These are phyloP conservation scores for Lactarius vividus DNA, from an alignment of 768 basidiomycete species.

Conservation along the genomic window DNA sequence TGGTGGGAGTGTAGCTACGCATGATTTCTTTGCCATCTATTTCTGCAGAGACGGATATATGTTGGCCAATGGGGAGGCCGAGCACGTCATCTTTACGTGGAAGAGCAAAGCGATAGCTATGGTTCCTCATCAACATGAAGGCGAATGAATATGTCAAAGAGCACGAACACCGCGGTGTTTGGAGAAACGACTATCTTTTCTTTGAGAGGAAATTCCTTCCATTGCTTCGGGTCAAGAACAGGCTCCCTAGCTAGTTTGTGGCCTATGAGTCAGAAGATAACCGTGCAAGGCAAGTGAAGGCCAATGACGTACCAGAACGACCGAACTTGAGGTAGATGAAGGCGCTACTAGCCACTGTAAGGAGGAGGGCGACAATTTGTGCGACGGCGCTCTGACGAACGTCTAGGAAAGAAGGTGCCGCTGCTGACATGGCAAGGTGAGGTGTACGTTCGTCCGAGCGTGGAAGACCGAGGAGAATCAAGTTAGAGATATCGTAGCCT, in stretches of 20 bases:
- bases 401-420: slow-evolving; percentile 31
- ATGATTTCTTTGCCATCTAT: slow-evolving; percentile 88
- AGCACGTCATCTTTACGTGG: slow-evolving; percentile 73
- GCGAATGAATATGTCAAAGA: slow-evolving; percentile 5
- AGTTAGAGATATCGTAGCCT: slow-evolving; percentile 54
- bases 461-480: slow-evolving; percentile 64
- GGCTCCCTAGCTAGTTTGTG: slow-evolving; percentile 56
- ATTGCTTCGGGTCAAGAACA: slow-evolving; percentile 68
- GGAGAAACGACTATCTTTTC: slow-evolving; percentile 85
- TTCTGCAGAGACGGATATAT: slow-evolving; percentile 87
- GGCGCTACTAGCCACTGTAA: slow-evolving; percentile 47
- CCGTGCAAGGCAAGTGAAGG: background rate
- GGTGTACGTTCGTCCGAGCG: slow-evolving; percentile 29
- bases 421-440: slow-evolving; percentile 18
- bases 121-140: slow-evolving; percentile 10
- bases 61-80: slow-evolving; percentile 94
- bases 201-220: slow-evolving; percentile 78
- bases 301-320: slow-evolving; percentile 36
- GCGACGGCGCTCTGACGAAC: slow-evolving; percentile 36
- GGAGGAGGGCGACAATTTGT: slow-evolving; percentile 52
- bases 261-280: slow-evolving; percentile 12
- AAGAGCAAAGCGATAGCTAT: slow-evolving; percentile 89
- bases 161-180: slow-evolving; percentile 90
- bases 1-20: slow-evolving; percentile 95
- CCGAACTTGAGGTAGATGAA: slow-evolving; percentile 54